Evolutionary conservation across 176 grass and related monocot species (phyloP), one percentile per base, ranked within the genome.

Genomic region (Saccharum spontaneum): DNA sequence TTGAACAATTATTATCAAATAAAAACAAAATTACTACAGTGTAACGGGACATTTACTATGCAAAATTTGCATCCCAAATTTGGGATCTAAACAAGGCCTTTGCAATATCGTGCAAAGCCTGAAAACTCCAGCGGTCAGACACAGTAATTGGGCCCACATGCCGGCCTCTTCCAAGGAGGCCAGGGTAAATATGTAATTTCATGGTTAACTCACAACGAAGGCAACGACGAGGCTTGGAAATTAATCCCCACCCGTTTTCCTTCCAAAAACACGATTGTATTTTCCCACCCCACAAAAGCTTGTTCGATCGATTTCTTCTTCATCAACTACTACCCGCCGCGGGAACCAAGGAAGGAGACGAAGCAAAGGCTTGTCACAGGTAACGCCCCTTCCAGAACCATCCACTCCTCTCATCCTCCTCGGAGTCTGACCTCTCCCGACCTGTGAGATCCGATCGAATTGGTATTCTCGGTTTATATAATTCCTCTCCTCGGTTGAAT

Each of bases 311-410:
- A 64, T 22, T 45, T 26, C 11, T 48, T 50, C 43, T 13, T 78
- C 78, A 69, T 78, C 78, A 69, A 33, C 44, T 33, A 5, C 34
- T 18, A 2, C 17, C 39, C 54, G 36, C 49, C 75, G 71, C 62
- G 43, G 74, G 67, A 71, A 55, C 34, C 52, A 74, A 18, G 23
- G 9, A 20, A 15, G 26, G 74, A 39, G 67, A 54, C 57, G 63
- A 81, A 67, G 80, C 69, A 46, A 41, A 63, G 70, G 65, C 34
- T 78, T 90, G 75, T 69, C 46, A 1, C 81, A 93, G 85, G 77
- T 90, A 73, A 73, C 49, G 71, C 8, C 30, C 22, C 50, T 11
- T 14, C n/a, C 46, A 30, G 61, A 64, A 30, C 61, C 61, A 6
- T 41, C 28, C 3, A n/a, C 66, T 40, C 23, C 77, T 24, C n/a